Evolutionary conservation across 2,329 filamentous ascomycete genomes (phyloP), one percentile per base, ranked within the genome.

Genomic region (Nemania serpens): DNA sequence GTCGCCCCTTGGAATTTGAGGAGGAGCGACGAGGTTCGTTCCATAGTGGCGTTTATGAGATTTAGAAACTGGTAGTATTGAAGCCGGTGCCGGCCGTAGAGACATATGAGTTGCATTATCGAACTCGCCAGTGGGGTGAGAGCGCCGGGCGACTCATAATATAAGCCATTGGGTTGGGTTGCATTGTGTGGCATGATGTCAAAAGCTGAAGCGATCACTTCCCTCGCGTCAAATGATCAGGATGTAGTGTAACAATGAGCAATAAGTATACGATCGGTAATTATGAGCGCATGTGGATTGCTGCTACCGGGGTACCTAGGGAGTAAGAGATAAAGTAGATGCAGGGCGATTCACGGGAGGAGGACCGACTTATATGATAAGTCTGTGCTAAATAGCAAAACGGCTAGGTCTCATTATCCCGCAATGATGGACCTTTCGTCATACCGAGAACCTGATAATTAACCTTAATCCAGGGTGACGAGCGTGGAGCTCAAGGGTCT

Each of bases 11-110:
- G 61, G 39, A 55, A 18, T 22, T 57, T 64, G 9, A 54, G 55
- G 22, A 64, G 37, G 17, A 57, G 58, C 54, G 64, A 59, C 18
- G 58, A 48, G 33, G 61, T 65, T 33, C 59, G 63, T 17, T 70
- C 67, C 70, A 74, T 73, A 49, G 59, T 69, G 37, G 33, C 47
- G 59, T 70, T 57, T 25, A 68, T 49, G 9, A 66, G 39, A 36
- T 70, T 65, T 47, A 66, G 61, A 41, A 70, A 56, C 41, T 69
- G 64, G 42, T 64, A 58, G 34, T 66, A 66, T 52, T 62, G 64
- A 5, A 62, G 65, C 10, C 37, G 61, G 52, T 67, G 62, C 61
- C 63, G 68, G 20, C 42, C 55, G 58, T 66, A 68, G 20, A 69
- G 59, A 29, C 39, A 58, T 62, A 60, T 61, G 34, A 67, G 42